phyloP scores from a whole-genome alignment of 1,284 basidiomycete species.

The Athelia sp. region DNA sequence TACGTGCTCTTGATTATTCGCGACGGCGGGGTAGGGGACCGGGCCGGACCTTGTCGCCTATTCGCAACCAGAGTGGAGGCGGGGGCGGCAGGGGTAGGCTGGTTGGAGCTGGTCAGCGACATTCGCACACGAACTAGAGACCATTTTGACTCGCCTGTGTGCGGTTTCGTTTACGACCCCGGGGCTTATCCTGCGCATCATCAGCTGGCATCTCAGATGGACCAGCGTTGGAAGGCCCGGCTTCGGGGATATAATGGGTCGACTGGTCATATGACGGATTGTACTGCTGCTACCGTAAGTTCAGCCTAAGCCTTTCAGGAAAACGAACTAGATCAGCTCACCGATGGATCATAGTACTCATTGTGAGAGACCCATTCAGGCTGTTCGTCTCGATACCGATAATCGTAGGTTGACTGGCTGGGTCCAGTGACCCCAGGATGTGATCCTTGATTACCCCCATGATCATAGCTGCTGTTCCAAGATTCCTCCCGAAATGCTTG shows the following conservation, averaged over 20 bases:
- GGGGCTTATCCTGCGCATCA: constrained; percentile 28
- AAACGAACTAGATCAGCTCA: constrained; percentile 18
- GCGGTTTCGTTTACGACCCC: constrained; percentile 38
- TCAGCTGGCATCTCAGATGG: constrained; percentile 20
- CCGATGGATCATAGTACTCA: constrained; percentile 55
- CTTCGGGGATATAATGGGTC: constrained; percentile 43
- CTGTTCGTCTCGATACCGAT: constrained; percentile 57
- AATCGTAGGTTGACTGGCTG: constrained; percentile 40
- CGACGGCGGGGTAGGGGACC: constrained; percentile 74
- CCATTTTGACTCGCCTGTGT: constrained; percentile 36
- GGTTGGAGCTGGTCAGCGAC: constrained; percentile 2
- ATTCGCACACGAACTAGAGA: constrained; percentile 7
- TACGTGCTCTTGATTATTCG: constrained; percentile 83
- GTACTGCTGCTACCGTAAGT: constrained; percentile 24
- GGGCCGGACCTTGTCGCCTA: constrained; percentile 56
- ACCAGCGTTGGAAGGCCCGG: constrained; percentile 37
- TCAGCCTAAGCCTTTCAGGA: background rate
- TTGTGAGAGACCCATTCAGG: constrained; percentile 41
- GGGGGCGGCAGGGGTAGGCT: constrained; percentile 57
- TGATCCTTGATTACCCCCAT: constrained; percentile 31
- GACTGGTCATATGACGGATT: constrained; percentile 38
- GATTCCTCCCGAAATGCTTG: constrained; percentile 42
- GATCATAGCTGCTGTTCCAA: constrained; percentile 43
- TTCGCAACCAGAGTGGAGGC: constrained; percentile 61
- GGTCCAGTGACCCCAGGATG: constrained; percentile 39